These are phyloP conservation scores for Alternaria brassicicola DNA, from an alignment of 2,329 filamentous ascomycete genomes.

Conservation along the genomic window DNA sequence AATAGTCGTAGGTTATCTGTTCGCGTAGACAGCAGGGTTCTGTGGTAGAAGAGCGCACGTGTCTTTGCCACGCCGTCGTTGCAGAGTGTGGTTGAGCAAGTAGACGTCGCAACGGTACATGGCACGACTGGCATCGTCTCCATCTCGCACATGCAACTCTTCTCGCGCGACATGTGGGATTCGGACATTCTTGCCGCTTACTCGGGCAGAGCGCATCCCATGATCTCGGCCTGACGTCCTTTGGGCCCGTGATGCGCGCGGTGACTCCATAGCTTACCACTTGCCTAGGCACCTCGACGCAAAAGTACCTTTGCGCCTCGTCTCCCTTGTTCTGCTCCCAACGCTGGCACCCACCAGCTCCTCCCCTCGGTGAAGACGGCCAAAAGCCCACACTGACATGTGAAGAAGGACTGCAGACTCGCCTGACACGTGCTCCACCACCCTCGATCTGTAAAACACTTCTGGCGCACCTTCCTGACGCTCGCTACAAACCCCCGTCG, in stretches of 20 bases:
- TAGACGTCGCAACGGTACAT: constrained; percentile 15
- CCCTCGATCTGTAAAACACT: background rate
- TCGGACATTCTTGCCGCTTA: constrained; percentile 17
- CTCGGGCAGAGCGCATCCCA: constrained; percentile 27
- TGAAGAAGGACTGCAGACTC: constrained; percentile 7
- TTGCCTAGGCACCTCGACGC: constrained; percentile 3
- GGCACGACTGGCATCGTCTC: background rate
- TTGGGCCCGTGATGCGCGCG: constrained; percentile 14
- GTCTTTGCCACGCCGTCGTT: too few relatives aligned
- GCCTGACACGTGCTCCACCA: background rate
- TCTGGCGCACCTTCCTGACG: constrained; percentile 4
- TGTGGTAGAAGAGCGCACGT: too few relatives aligned
- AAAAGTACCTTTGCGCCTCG: constrained; percentile 2
- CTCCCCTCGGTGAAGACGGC: background rate
- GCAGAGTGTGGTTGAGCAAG: constrained; percentile 3
- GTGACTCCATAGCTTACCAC: constrained; percentile 15
- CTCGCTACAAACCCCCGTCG: constrained; percentile 1
- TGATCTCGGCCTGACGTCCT: constrained; percentile 24
- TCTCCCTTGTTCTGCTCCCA: background rate
- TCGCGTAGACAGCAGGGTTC: too few relatives aligned
- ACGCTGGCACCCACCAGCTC: background rate
- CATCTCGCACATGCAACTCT: background rate
- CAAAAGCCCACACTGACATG: constrained; percentile 15
- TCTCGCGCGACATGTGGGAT: background rate
- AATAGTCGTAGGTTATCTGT: too few relatives aligned